These are phyloP conservation scores for Saksenaea oblongispora DNA, from an alignment of 371 early-diverging fungal species.

Conservation along the genomic window DNA sequence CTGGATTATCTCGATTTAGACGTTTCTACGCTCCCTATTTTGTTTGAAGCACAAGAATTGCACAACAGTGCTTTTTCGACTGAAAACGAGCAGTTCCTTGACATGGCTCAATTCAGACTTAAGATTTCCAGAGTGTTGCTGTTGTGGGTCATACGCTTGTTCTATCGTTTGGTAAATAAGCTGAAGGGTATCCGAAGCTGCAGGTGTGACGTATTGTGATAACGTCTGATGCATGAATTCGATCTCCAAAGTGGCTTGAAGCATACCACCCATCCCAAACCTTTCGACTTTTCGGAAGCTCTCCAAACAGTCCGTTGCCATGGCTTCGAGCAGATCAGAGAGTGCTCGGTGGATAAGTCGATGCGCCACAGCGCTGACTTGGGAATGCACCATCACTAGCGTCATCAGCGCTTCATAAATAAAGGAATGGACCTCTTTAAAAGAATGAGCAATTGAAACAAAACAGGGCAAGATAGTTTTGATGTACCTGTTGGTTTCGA, in stretches of 20 bases:
- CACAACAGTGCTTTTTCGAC: conserved; percentile 68
- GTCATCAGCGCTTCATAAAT: conserved; percentile 85
- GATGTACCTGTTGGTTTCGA: conserved; percentile 68
- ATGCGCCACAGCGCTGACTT: conserved; percentile 78
- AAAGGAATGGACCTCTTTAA: conserved; percentile 82
- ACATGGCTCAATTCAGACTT: conserved; percentile 64
- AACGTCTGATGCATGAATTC: conserved; percentile 84
- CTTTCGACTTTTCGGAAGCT: conserved; percentile 78
- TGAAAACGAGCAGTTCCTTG: conserved; percentile 64
- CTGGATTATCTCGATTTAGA: conserved; percentile 1
- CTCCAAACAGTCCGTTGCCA: conserved; percentile 78
- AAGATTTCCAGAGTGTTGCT: conserved; percentile 51
- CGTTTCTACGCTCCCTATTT: conserved; percentile 46
- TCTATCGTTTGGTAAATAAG: conserved; percentile 73
- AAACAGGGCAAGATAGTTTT: not conserved
- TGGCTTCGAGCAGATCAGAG: conserved; percentile 64
- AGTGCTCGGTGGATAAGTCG: conserved; percentile 77
- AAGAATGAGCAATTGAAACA: conserved; percentile 7
- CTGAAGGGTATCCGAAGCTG: conserved; percentile 62
- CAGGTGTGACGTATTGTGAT: conserved; percentile 65
- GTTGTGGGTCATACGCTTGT: conserved; percentile 61
- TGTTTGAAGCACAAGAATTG: conserved; percentile 80
- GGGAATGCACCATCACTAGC: conserved; percentile 90
- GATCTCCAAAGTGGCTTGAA: conserved; percentile 88
- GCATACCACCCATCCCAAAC: conserved; percentile 88